These are phyloP conservation scores for Chlorella sp. DNA, from an alignment of 139 green algal species.

Conservation along the genomic window DNA sequence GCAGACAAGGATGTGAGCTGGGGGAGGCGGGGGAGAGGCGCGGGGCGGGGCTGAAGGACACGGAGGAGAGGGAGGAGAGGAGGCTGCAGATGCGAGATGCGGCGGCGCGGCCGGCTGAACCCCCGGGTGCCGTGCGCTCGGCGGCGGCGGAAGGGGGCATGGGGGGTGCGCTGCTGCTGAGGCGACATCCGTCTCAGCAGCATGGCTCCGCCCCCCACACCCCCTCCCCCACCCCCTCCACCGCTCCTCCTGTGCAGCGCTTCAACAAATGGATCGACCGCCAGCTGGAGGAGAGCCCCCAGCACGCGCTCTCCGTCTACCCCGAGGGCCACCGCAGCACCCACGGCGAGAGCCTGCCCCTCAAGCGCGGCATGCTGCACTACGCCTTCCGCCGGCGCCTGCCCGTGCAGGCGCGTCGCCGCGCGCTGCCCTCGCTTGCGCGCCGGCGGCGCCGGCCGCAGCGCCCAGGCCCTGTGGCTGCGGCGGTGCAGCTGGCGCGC, in stretches of 20 bases:
- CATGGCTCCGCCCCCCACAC: background rate
- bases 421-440: background rate
- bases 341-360: conserved; percentile 59
- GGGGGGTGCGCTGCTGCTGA: too few relatives aligned
- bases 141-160: too few relatives aligned
- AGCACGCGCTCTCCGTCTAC: conserved; percentile 39
- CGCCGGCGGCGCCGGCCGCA: background rate
- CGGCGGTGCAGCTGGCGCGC: too few relatives aligned
- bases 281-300: conserved; percentile 19
- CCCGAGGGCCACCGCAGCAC: conserved; percentile 35
- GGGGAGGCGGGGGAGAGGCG: background rate
- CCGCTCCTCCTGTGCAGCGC: background rate
- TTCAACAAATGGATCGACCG: conserved; percentile 54
- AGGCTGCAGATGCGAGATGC: too few relatives aligned
- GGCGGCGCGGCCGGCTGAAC: too few relatives aligned
- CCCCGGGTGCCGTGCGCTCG: too few relatives aligned
- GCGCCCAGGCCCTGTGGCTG: too few relatives aligned
- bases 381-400: conserved; percentile 79
- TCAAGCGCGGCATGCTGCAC: conserved; percentile 92
- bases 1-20: conserved; percentile 70
- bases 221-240: background rate
- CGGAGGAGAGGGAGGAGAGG: too few relatives aligned
- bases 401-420: conserved; percentile 58
- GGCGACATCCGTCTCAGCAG: too few relatives aligned
- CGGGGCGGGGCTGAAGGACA: too few relatives aligned